These are phyloP conservation scores for Vitis riparia DNA, from an alignment of 164 flowering plant genomes.

Conservation along the genomic window DNA sequence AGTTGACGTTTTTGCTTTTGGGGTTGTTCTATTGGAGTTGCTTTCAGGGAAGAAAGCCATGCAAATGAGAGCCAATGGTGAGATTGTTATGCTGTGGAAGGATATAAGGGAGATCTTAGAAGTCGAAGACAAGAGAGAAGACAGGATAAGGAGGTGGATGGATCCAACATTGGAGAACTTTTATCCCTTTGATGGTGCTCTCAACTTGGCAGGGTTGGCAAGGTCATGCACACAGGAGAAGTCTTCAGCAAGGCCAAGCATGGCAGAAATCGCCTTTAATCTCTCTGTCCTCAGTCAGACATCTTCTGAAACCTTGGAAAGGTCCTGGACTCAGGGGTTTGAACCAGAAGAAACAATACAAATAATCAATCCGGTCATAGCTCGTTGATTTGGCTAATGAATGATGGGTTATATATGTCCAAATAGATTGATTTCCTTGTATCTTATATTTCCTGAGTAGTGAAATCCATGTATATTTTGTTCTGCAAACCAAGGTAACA, in stretches of 20 bases:
- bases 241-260: constrained; percentile 54
- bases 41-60: constrained; percentile 63
- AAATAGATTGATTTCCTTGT: neutral
- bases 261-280: constrained; percentile 61
- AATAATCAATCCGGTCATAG: constrained; percentile 32
- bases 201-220: constrained; percentile 59
- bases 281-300: constrained; percentile 59
- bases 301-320: constrained; percentile 33
- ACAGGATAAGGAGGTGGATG: constrained; percentile 50
- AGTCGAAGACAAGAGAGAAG: constrained; percentile 47
- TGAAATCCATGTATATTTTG: neutral
- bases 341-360: constrained; percentile 40
- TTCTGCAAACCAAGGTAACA: neutral
- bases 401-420: neutral
- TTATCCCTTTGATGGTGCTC: constrained; percentile 44
- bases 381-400: constrained; percentile 40
- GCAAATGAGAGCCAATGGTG: constrained; percentile 47
- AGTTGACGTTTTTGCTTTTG: constrained; percentile 67
- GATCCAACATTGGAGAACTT: constrained; percentile 45
- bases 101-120: constrained; percentile 41
- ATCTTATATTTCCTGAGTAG: neutral
- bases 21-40: constrained; percentile 59
- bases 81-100: constrained; percentile 47
- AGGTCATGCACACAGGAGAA: constrained; percentile 55
- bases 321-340: constrained; percentile 38